A percentile compares a stretch with the other conserved stretches of the same genome.
phyloP scores from a whole-genome alignment of 108 stramenopile species.

The Craspedostauros australis region DNA sequence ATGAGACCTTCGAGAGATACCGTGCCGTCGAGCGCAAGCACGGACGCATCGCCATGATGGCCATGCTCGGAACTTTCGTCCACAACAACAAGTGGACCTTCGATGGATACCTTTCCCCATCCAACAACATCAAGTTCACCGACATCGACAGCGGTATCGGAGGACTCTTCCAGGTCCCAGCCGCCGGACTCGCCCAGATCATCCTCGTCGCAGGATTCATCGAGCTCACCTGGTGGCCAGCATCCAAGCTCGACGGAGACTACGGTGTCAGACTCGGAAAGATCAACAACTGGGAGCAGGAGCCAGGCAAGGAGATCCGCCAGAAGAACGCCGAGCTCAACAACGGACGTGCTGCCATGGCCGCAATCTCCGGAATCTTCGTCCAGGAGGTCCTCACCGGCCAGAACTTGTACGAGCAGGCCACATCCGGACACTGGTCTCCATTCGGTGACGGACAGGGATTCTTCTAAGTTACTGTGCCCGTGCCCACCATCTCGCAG shows the following conservation, averaged over 20 bases:
- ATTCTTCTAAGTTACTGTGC: conserved; percentile 13
- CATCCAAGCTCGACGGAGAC: conserved; percentile 48
- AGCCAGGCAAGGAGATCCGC: conserved; percentile 43
- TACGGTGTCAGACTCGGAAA: conserved; percentile 53
- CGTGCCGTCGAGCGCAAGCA: conserved; percentile 34
- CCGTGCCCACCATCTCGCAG: too few species aligned
- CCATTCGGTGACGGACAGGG: too few species aligned
- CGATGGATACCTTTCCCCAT: conserved; percentile 17
- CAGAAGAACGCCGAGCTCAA: conserved; percentile 28
- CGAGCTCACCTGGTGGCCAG: conserved; percentile 26
- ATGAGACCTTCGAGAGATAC: conserved; percentile 5
- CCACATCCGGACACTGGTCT: conserved; percentile 65
- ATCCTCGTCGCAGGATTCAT: conserved; percentile 47
- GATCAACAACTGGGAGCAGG: conserved; percentile 51
- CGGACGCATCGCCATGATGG: conserved; percentile 53
- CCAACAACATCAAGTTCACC: conserved; percentile 22
- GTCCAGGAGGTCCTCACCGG: conserved; percentile 28
- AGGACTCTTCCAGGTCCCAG: conserved; percentile 33
- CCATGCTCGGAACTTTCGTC: conserved; percentile 11
- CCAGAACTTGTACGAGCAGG: conserved; percentile 82
- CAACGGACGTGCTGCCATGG: conserved; percentile 53
- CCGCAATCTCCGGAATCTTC: conserved; percentile 15
- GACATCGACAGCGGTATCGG: conserved; percentile 24
- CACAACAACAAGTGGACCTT: too few species aligned
- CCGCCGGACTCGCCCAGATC: conserved; percentile 45